Evolutionary conservation across 2,329 filamentous ascomycete genomes (phyloP).

Genomic region (Metarhizium brunneum): DNA sequence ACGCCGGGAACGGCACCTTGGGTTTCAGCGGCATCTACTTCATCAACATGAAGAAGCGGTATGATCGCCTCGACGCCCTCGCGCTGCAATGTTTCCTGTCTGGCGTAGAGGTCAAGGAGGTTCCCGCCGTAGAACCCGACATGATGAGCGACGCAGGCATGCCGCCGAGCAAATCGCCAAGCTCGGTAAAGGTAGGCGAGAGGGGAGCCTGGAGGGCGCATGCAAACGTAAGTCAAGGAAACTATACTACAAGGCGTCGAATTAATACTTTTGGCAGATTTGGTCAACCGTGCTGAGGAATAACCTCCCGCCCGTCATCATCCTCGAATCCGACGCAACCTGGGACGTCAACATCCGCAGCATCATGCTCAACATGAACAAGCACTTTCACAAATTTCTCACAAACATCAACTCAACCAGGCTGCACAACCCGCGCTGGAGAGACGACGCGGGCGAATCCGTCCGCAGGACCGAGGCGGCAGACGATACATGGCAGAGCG

Average conservation of each 20-base stretch:
- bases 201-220: slow-evolving; percentile 18
- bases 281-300: slow-evolving; percentile 16
- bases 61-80: slow-evolving; percentile 17
- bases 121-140: slow-evolving; percentile 12
- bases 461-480: neutral
- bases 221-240: slow-evolving; percentile 13
- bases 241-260: too few relatives aligned
- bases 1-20: neutral
- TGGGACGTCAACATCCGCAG: slow-evolving; percentile 17
- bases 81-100: slow-evolving; percentile 16
- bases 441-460: neutral
- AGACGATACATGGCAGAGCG: neutral
- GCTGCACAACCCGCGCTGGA: neutral
- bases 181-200: slow-evolving; percentile 11
- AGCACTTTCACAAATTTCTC: neutral
- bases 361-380: slow-evolving; percentile 14
- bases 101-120: slow-evolving; percentile 13
- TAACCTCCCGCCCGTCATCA: slow-evolving; percentile 12
- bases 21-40: neutral
- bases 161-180: slow-evolving; percentile 12
- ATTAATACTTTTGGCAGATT: slow-evolving; percentile 8
- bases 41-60: slow-evolving; percentile 15
- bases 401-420: neutral
- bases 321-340: slow-evolving; percentile 19
- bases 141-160: slow-evolving; percentile 14